These are phyloP conservation scores for Populus deltoides DNA, from an alignment of 345 rosid genomes.

Conservation along the genomic window DNA sequence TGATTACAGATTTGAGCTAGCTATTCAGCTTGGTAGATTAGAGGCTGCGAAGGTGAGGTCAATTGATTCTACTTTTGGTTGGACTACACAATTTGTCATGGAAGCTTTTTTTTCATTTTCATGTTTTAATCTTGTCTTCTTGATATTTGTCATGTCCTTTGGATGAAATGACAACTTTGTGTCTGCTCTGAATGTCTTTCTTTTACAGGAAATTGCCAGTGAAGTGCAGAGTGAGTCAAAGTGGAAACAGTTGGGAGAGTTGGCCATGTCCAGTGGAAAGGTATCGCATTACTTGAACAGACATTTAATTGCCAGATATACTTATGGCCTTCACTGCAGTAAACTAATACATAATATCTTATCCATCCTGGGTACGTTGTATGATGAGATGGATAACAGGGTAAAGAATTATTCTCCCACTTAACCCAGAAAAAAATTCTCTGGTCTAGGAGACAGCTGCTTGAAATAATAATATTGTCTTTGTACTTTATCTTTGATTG, in stretches of 20 bases:
- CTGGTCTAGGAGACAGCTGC: not conserved
- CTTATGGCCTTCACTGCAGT: not conserved
- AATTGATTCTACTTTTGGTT: constrained; percentile 2
- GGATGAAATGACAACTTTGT: not conserved
- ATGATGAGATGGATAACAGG: not conserved
- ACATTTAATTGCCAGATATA: not conserved
- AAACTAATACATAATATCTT: not conserved
- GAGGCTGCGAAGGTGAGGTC: constrained; percentile 81
- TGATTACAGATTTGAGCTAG: constrained; percentile 93
- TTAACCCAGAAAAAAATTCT: not conserved
- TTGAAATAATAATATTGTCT: not conserved
- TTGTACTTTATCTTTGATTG: not conserved
- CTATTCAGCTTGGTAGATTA: constrained; percentile 89
- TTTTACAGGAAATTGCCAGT: constrained; percentile 71
- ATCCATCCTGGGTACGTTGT: not conserved
- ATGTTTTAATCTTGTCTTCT: not conserved
- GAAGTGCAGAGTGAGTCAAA: constrained; percentile 87
- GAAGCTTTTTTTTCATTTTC: not conserved
- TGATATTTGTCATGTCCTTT: not conserved
- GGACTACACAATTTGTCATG: not conserved
- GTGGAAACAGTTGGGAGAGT: constrained; percentile 98
- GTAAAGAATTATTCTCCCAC: not conserved
- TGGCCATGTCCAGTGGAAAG: constrained; percentile 96
- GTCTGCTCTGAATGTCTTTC: not conserved
- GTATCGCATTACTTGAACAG: constrained; percentile 27